Evolutionary conservation across 1,139 yeast genomes (phyloP).

Genomic region (Ogataea hybrid): DNA sequence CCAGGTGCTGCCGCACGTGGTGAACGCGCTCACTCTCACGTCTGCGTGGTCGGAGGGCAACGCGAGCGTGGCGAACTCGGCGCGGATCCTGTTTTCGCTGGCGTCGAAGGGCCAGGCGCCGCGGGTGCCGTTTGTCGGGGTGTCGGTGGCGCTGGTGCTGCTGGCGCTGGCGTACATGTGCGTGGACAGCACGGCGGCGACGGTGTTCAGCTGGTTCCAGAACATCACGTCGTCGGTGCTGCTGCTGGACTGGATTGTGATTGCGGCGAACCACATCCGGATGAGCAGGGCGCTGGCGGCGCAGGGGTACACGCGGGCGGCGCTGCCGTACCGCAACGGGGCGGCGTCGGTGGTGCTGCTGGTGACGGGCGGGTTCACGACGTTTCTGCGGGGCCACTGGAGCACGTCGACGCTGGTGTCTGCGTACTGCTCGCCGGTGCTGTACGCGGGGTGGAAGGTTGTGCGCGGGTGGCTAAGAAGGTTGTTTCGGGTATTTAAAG

Average conservation of each 20-base stretch:
- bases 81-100: slow-evolving; percentile 46
- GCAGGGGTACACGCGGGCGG: slow-evolving; percentile 39
- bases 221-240: slow-evolving; percentile 31
- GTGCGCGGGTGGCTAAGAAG: neutral
- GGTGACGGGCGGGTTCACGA: slow-evolving; percentile 41
- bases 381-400: slow-evolving; percentile 39
- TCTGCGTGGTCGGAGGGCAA: slow-evolving; percentile 56
- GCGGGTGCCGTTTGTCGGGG: slow-evolving; percentile 42
- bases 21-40: slow-evolving; percentile 49
- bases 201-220: slow-evolving; percentile 36
- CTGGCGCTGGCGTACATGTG: slow-evolving; percentile 36
- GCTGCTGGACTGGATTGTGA: slow-evolving; percentile 34
- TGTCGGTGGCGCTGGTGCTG: slow-evolving; percentile 31
- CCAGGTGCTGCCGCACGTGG: slow-evolving; percentile 45
- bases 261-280: slow-evolving; percentile 36
- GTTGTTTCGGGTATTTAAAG: too few relatives aligned
- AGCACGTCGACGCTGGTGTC: slow-evolving; percentile 37
- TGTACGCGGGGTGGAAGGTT: slow-evolving; percentile 9
- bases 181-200: slow-evolving; percentile 27
- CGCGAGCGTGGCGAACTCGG: slow-evolving; percentile 39
- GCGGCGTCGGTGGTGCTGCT: slow-evolving; percentile 35
- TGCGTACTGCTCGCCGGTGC: slow-evolving; percentile 32
- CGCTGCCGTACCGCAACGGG: slow-evolving; percentile 36
- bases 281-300: slow-evolving; percentile 38
- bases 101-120: slow-evolving; percentile 52